Evolutionary conservation across 805 yeast genomes (phyloP).

Genomic region (Ogataea neopini): DNA sequence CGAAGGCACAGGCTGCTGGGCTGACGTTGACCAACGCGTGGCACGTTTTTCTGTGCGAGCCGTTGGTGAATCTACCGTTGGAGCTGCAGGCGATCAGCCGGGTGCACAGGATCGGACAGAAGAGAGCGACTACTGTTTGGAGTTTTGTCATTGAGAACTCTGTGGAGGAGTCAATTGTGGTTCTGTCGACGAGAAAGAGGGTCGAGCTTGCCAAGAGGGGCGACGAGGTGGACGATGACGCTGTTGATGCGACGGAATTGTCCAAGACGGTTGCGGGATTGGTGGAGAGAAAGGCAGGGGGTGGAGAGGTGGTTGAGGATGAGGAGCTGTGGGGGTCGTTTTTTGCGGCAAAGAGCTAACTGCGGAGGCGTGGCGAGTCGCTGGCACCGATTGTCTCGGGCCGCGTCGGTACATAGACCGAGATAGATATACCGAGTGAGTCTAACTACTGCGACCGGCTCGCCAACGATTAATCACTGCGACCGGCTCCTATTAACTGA

Average conservation of each 20-base stretch:
- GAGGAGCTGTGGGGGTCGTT: slow-evolving; percentile 66
- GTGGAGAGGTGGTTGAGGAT: slow-evolving; percentile 60
- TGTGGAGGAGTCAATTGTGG: slow-evolving; percentile 84
- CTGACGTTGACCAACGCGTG: slow-evolving; percentile 88
- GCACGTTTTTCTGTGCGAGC: slow-evolving; percentile 91
- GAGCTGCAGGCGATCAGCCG: slow-evolving; percentile 92
- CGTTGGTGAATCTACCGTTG: slow-evolving; percentile 80
- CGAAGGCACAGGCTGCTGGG: slow-evolving; percentile 88
- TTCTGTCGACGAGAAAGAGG: slow-evolving; percentile 64
- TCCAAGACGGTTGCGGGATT: slow-evolving; percentile 51
- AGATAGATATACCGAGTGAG: background rate
- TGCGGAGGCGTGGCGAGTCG: no score
- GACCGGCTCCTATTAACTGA: no score
- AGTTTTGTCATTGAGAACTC: slow-evolving; percentile 80
- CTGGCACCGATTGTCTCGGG: no score
- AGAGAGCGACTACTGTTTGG: slow-evolving; percentile 82
- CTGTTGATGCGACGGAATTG: slow-evolving; percentile 57
- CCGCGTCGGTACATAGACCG: no score
- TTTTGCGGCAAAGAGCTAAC: slow-evolving; percentile 39
- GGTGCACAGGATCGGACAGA: slow-evolving; percentile 91
- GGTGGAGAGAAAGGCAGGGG: slow-evolving; percentile 45
- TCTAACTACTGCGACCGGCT: no score
- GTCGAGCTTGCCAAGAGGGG: slow-evolving; percentile 39
- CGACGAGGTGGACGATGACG: slow-evolving; percentile 36
- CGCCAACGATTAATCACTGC: no score